Percentiles rank a stretch among this genome's conserved stretches.
These are phyloP conservation scores for Phalaenopsis hybrid DNA, from an alignment of 116 monocot genomes.

Conservation along the genomic window DNA sequence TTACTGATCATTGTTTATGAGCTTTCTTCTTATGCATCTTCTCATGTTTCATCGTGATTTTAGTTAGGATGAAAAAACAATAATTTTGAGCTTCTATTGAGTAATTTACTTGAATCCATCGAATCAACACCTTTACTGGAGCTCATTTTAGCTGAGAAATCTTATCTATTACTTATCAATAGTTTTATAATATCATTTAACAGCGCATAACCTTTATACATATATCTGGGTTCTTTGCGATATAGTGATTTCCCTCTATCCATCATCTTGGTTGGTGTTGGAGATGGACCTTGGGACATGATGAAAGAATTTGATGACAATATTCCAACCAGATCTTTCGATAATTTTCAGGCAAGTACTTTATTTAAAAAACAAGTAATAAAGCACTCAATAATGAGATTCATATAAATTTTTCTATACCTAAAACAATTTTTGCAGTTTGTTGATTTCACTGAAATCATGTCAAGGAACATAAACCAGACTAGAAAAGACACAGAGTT, in stretches of 20 bases:
- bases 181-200: background rate
- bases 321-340: slow-evolving; percentile 39
- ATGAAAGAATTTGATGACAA: slow-evolving; percentile 56
- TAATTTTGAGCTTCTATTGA: background rate
- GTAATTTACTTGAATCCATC: background rate
- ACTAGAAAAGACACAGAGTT: slow-evolving; percentile 75
- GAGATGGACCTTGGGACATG: slow-evolving; percentile 62
- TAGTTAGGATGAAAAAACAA: background rate
- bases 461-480: slow-evolving; percentile 49
- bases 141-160: background rate
- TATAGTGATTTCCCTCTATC: slow-evolving; percentile 55
- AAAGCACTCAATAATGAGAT: background rate
- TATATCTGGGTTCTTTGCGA: background rate
- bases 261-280: slow-evolving; percentile 56
- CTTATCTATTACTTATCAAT: background rate
- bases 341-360: slow-evolving; percentile 40
- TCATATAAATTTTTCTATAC: background rate
- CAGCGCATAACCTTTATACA: background rate
- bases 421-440: slow-evolving; percentile 32
- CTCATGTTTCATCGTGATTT: background rate
- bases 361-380: background rate
- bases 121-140: background rate
- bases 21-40: background rate
- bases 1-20: background rate
- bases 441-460: slow-evolving; percentile 88